A percentile compares a stretch with the other conserved stretches of the same genome.
Conservation (phyloP, 2,329 filamentous ascomycete genomes). For the Hirsutella rhossiliensis region DNA sequence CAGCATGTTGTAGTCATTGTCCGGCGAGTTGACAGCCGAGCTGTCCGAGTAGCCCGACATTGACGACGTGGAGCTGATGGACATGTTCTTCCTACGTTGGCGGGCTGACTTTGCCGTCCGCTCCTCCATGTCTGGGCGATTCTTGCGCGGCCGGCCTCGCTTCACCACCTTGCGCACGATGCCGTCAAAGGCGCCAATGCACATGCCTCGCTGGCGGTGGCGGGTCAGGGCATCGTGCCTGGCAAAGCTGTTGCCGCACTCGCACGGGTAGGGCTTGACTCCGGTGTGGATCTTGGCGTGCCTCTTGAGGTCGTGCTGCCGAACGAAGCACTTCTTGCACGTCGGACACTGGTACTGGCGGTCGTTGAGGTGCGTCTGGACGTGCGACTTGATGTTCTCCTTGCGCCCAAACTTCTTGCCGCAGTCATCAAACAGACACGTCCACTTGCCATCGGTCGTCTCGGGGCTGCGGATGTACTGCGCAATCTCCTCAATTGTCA, state of each 20-base stretch:
- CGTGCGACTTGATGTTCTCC: conserved; percentile 97
- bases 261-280: conserved; percentile 88
- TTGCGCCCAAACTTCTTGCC: conserved; percentile 89
- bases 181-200: conserved; percentile 85
- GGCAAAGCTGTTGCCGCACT: conserved; percentile 89
- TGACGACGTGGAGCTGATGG: conserved; percentile 37
- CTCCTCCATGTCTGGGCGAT: conserved; percentile 42
- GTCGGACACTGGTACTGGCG: conserved; percentile 88
- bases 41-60: conserved; percentile 45
- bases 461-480: conserved; percentile 64
- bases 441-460: conserved; percentile 63
- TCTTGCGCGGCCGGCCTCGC: conserved; percentile 52
- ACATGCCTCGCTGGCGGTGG: conserved; percentile 92
- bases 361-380: conserved; percentile 95
- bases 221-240: conserved; percentile 90
- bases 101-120: conserved; percentile 43
- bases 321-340: conserved; percentile 91
- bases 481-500: conserved; percentile 75
- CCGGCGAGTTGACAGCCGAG: conserved; percentile 41
- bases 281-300: conserved; percentile 97
- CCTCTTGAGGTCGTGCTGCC: conserved; percentile 92
- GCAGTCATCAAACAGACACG: conserved; percentile 66
- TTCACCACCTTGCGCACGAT: conserved; percentile 48
- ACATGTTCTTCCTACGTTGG: conserved; percentile 44
- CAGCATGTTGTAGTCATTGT: conserved; percentile 31